Conservation (phyloP, 768 basidiomycete genomes). For the Phylloporus arenicola region DNA sequence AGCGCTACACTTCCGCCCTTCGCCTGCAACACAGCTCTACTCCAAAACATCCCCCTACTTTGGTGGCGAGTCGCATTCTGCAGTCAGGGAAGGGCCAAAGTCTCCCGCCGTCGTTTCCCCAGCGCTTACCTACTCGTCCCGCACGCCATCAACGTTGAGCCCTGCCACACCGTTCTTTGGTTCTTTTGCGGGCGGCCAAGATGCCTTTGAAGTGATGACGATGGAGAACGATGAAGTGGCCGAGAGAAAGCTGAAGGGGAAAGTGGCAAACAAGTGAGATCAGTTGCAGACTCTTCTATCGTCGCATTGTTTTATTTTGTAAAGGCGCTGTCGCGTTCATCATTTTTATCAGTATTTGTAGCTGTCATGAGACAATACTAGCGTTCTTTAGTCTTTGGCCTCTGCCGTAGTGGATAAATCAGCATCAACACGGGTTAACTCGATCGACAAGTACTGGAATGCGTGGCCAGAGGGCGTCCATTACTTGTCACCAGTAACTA, state of each 20-base stretch:
- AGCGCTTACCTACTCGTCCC: conserved; percentile 61
- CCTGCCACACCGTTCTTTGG: conserved; percentile 70
- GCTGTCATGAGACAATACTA: not conserved
- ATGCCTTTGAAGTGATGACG: conserved; percentile 26
- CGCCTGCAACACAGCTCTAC: conserved; percentile 12
- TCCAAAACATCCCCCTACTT: conserved; percentile 10
- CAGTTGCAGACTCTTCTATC: not conserved
- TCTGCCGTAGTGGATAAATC: too few species aligned
- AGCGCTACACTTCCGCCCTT: conserved; percentile 2
- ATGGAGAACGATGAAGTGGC: conserved; percentile 18
- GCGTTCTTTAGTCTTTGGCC: too few species aligned
- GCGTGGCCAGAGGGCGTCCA: not conserved
- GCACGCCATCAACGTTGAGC: conserved; percentile 61
- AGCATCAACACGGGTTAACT: too few species aligned
- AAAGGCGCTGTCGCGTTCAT: conserved; percentile 4
- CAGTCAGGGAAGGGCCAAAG: conserved; percentile 28
- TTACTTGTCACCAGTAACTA: too few species aligned
- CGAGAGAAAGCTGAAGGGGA: conserved; percentile 24
- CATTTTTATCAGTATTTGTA: conserved; percentile 5
- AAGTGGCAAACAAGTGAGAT: conserved; percentile 13
- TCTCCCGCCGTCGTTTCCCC: conserved; percentile 61
- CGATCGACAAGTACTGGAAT: not conserved
- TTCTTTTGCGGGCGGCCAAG: conserved; percentile 38
- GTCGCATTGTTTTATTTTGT: conserved; percentile 5
- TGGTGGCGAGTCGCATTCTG: conserved; percentile 9